These are phyloP conservation scores for Aspergillus sp. DNA, from an alignment of 2,329 filamentous ascomycete genomes.

Conservation along the genomic window DNA sequence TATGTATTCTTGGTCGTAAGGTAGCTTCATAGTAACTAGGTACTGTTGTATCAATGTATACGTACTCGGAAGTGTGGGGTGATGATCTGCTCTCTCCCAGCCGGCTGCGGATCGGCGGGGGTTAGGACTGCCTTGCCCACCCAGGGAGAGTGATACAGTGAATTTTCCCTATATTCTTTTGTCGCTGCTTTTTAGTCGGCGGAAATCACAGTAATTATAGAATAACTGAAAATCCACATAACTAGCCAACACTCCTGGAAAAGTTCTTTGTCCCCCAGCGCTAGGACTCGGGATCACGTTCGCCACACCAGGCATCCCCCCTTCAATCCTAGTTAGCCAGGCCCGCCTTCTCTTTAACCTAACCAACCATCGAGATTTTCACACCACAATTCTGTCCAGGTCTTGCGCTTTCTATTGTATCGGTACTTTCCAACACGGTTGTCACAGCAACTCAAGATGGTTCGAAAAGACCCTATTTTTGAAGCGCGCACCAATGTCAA, in stretches of 20 bases:
- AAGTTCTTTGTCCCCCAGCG: no score
- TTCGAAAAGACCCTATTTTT: slow-evolving; percentile 42
- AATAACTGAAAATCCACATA: neutral
- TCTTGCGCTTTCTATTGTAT: neutral
- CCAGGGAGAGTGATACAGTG: no score
- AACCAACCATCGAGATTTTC: neutral
- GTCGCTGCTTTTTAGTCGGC: no score
- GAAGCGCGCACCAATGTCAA: slow-evolving; percentile 45
- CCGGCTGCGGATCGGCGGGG: neutral
- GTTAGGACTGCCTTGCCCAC: no score
- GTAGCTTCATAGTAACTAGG: no score
- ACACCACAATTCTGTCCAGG: neutral
- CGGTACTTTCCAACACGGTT: neutral
- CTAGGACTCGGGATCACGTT: slow-evolving; percentile 19
- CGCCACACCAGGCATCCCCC: slow-evolving; percentile 18
- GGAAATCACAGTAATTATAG: neutral
- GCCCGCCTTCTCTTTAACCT: neutral
- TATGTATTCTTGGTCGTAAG: no score
- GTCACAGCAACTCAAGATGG: slow-evolving; percentile 28
- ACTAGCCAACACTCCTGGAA: neutral
- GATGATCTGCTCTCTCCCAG: neutral
- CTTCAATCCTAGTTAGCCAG: slow-evolving; percentile 6
- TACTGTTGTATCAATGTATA: no score
- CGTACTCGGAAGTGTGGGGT: no score
- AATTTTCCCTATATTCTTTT: no score